Conservation (phyloP, 768 basidiomycete species). For the Termitomyces sp. region DNA sequence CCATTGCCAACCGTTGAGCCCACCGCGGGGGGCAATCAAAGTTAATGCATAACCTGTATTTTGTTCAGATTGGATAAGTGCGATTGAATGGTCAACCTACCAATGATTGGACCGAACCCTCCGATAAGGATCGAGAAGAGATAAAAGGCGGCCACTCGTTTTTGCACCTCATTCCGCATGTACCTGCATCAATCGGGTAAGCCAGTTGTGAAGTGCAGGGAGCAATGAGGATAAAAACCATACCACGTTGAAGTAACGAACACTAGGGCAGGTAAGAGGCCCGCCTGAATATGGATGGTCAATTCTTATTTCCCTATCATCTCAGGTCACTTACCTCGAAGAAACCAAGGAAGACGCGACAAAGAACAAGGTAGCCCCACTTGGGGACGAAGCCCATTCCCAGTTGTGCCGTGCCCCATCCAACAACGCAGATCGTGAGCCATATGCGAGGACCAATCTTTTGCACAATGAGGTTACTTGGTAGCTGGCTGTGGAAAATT, state of each 20-base stretch:
- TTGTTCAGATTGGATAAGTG: background rate
- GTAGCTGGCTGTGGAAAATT: conserved; percentile 30
- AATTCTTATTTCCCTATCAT: background rate
- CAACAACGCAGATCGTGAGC: conserved; percentile 32
- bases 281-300: conserved; percentile 21
- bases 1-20: conserved; percentile 23
- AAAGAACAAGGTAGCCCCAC: conserved; percentile 34
- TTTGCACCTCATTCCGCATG: conserved; percentile 38
- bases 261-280: conserved; percentile 36
- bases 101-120: conserved; percentile 23
- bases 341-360: conserved; percentile 34
- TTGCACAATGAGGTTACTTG: conserved; percentile 37
- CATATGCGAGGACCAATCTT: conserved; percentile 36
- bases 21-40: conserved; percentile 9
- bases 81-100: background rate
- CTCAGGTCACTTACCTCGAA: conserved; percentile 29
- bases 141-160: conserved; percentile 28
- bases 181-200: conserved; percentile 18
- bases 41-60: conserved; percentile 13
- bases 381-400: conserved; percentile 37
- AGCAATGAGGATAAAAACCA: background rate
- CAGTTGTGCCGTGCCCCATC: conserved; percentile 38
- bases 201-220: background rate
- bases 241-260: conserved; percentile 38
- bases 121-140: conserved; percentile 25